Percentiles rank a stretch among this genome's conserved stretches.
Conservation (phyloP, 768 basidiomycete species). For the Kwoniella mangroviensis region DNA sequence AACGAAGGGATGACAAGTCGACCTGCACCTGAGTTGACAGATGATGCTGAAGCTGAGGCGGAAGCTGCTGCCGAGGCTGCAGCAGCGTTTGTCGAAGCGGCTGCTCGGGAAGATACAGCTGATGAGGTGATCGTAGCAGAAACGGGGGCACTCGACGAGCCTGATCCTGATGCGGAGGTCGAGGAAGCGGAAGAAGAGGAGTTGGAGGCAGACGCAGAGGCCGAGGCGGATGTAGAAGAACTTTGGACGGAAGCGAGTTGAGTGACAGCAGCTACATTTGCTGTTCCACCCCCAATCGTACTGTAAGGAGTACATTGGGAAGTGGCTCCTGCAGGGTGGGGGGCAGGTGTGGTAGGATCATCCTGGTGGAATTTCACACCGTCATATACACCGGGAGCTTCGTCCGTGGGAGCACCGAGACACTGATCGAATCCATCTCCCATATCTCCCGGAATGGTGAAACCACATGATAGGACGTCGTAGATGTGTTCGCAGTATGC, state of each 20-base stretch:
- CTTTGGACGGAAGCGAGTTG: slow-evolving; percentile 11
- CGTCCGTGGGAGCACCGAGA: slow-evolving; percentile 40
- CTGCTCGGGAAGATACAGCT: neutral
- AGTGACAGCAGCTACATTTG: slow-evolving; percentile 29
- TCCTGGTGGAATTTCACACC: slow-evolving; percentile 60
- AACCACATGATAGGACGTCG: slow-evolving; percentile 52
- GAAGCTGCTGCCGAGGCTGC: slow-evolving; percentile 1
- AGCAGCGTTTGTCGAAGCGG: neutral
- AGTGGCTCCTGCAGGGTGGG: slow-evolving; percentile 64
- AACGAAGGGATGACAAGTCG: neutral
- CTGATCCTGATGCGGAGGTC: slow-evolving; percentile 2
- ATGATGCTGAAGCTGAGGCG: slow-evolving; percentile 3
- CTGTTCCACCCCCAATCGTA: slow-evolving; percentile 62
- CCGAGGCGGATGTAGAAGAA: slow-evolving; percentile 14
- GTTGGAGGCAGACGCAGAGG: slow-evolving; percentile 14
- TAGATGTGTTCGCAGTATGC: slow-evolving; percentile 61
- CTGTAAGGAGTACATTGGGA: slow-evolving; percentile 66
- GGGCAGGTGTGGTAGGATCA: slow-evolving; percentile 59
- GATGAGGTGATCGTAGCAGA: slow-evolving; percentile 10
- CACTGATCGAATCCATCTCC: slow-evolving; percentile 48
- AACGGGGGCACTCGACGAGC: neutral
- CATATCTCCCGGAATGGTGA: slow-evolving; percentile 49
- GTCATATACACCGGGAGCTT: slow-evolving; percentile 58
- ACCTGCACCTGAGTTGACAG: slow-evolving; percentile 1
- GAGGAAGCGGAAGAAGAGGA: slow-evolving; percentile 17